Evolutionary conservation across 441 rosid genomes (phyloP).

Genomic region (Mallotus repandus): DNA sequence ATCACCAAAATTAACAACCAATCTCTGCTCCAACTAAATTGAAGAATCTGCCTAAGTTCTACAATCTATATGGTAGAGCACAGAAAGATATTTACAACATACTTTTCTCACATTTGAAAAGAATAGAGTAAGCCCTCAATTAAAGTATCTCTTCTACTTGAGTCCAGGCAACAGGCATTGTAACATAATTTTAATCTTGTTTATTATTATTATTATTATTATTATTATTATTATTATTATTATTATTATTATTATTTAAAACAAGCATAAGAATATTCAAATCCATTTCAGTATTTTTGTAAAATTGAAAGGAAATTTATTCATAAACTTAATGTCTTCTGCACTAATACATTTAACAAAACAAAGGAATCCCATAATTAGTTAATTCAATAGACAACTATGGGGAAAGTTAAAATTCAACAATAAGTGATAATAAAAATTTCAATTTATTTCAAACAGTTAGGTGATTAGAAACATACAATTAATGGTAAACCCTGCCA

Average conservation of each 20-base stretch:
- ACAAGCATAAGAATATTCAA: background rate
- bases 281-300: background rate
- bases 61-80: background rate
- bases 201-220: too few species aligned
- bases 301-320: background rate
- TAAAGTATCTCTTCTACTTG: background rate
- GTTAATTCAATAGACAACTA: background rate
- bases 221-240: too few species aligned
- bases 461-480: conserved; percentile 35
- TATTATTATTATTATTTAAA: background rate
- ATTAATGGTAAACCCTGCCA: conserved; percentile 26
- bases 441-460: conserved; percentile 17
- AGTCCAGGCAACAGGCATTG: too few species aligned
- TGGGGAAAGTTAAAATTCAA: background rate
- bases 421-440: background rate
- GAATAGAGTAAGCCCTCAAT: background rate
- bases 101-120: background rate
- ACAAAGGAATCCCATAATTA: background rate
- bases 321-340: background rate
- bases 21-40: too few species aligned
- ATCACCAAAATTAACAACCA: too few species aligned
- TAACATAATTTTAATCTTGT: too few species aligned
- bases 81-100: background rate
- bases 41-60: background rate
- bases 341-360: conserved; percentile 7